These are phyloP conservation scores for Castanea mollissima DNA, from an alignment of 306 rosid species.

Conservation along the genomic window DNA sequence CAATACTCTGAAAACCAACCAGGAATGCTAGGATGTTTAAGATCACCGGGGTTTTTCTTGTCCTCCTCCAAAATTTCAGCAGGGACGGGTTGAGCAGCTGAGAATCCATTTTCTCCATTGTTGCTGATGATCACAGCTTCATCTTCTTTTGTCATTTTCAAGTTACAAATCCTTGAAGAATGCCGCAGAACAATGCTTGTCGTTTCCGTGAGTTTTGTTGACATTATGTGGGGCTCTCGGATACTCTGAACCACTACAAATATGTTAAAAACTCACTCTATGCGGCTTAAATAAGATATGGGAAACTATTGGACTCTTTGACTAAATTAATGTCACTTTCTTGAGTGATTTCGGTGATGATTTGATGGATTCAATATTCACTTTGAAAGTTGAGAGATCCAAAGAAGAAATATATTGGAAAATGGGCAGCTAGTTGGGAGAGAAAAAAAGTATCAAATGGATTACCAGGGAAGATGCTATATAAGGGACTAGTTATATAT, in stretches of 20 bases:
- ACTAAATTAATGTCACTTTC: background rate
- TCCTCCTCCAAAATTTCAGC: slow-evolving; percentile 10
- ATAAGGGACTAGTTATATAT: too few species aligned
- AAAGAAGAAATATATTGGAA: background rate
- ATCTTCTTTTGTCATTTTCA: slow-evolving; percentile 16
- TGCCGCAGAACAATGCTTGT: background rate
- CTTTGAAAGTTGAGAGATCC: background rate
- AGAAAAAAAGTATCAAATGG: too few species aligned
- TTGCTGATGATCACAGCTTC: background rate
- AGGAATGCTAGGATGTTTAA: slow-evolving; percentile 34
- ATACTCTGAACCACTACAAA: background rate
- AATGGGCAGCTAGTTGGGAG: background rate
- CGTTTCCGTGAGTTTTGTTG: background rate
- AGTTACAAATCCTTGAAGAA: background rate
- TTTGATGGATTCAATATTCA: background rate
- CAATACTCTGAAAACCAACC: slow-evolving; percentile 70
- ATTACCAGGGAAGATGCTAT: background rate
- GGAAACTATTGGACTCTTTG: background rate
- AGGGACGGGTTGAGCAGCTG: background rate
- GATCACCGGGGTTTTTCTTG: slow-evolving; percentile 1
- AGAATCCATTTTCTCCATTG: slow-evolving; percentile 7
- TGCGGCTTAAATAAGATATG: background rate
- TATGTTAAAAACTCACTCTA: background rate
- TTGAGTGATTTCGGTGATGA: background rate
- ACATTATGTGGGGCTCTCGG: background rate